These are phyloP conservation scores for Endoconidiophora laricicola DNA, from an alignment of 2,329 filamentous ascomycete genomes.

Conservation along the genomic window DNA sequence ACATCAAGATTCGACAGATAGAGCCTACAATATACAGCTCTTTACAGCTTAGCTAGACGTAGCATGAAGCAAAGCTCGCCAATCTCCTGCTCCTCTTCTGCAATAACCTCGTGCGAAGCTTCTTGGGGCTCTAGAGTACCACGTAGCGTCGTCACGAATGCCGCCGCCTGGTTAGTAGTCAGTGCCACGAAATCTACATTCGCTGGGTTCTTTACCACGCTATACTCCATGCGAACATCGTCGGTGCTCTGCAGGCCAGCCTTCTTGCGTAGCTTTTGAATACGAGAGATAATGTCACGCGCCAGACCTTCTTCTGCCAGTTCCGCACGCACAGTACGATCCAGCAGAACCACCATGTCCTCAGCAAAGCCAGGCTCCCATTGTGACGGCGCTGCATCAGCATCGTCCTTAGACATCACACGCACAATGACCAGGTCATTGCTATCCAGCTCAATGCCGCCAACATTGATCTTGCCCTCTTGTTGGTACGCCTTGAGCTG, in stretches of 20 bases:
- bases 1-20: conserved; percentile 17
- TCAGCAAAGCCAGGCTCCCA: conserved; percentile 17
- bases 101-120: conserved; percentile 35
- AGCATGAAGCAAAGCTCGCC: conserved; percentile 68
- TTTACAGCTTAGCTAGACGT: conserved; percentile 55
- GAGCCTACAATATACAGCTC: not conserved
- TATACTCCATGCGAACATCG: conserved; percentile 90
- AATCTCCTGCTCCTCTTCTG: conserved; percentile 72
- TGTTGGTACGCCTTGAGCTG: conserved; percentile 66
- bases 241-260: conserved; percentile 81
- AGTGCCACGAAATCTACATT: conserved; percentile 53
- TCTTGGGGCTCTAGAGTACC: conserved; percentile 46
- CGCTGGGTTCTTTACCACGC: conserved; percentile 62
- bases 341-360: conserved; percentile 70
- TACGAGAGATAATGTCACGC: conserved; percentile 80
- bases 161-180: conserved; percentile 48
- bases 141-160: conserved; percentile 62
- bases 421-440: conserved; percentile 50
- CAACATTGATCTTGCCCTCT: conserved; percentile 60
- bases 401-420: conserved; percentile 9
- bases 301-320: conserved; percentile 77
- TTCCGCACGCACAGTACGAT: conserved; percentile 66
- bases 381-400: conserved; percentile 5
- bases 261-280: conserved; percentile 87
- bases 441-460: conserved; percentile 66